phyloP scores from a whole-genome alignment of 1,284 basidiomycete genomes.

The Kalmanozyma brasiliensis region DNA sequence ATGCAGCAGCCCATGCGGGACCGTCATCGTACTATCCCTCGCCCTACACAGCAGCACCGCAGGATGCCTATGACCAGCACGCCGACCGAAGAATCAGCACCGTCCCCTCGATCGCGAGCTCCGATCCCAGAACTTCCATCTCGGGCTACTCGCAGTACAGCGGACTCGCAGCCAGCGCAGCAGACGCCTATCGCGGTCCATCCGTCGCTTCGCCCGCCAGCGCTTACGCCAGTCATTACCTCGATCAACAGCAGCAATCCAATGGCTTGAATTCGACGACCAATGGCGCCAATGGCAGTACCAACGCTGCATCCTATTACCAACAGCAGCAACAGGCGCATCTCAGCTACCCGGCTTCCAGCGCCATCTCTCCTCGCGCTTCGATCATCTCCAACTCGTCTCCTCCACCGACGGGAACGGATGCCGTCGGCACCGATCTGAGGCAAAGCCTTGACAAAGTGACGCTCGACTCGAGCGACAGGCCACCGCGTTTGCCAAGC shows the following conservation, averaged over 20 bases:
- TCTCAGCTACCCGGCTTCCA: slow-evolving; percentile 35
- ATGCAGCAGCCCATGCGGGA: slow-evolving; percentile 11
- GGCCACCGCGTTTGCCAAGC: slow-evolving; percentile 48
- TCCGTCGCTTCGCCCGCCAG: slow-evolving; percentile 26
- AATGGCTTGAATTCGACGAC: slow-evolving; percentile 2
- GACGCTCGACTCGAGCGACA: slow-evolving; percentile 19
- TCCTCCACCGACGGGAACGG: neutral
- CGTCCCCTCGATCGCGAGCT: slow-evolving; percentile 24
- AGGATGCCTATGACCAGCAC: slow-evolving; percentile 19
- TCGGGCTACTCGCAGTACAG: slow-evolving; percentile 31
- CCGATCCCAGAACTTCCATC: slow-evolving; percentile 33
- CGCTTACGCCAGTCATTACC: slow-evolving; percentile 42
- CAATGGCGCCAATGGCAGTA: slow-evolving; percentile 10
- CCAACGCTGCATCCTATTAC: slow-evolving; percentile 4
- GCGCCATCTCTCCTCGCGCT: slow-evolving; percentile 33
- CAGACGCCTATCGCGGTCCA: slow-evolving; percentile 34
- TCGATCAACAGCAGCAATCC: slow-evolving; percentile 35
- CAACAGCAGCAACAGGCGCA: slow-evolving; percentile 11
- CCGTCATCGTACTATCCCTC: slow-evolving; percentile 29
- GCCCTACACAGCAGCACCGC: slow-evolving; percentile 14
- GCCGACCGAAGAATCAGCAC: slow-evolving; percentile 33
- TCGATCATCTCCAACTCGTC: slow-evolving; percentile 28
- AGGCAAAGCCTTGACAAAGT: slow-evolving; percentile 17
- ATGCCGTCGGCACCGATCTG: slow-evolving; percentile 14
- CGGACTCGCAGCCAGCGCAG: slow-evolving; percentile 32